phyloP scores from a whole-genome alignment of 2,329 filamentous ascomycete genomes.

The Apiospora saccharicola region DNA sequence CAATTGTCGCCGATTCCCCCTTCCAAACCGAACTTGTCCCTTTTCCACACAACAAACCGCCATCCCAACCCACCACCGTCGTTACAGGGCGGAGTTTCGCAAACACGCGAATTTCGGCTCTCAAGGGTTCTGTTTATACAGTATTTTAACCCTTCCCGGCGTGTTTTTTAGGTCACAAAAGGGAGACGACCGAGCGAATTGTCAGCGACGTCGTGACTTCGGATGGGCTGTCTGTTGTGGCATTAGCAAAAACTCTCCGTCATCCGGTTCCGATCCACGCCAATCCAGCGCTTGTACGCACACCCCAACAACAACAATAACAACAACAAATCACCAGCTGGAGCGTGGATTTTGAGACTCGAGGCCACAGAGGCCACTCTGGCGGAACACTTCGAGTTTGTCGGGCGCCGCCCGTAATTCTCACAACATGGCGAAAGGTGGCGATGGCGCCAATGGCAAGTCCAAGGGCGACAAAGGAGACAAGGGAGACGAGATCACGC shows the following conservation, averaged over 20 bases:
- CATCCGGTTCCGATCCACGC: conserved; percentile 7
- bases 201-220: conserved; percentile 20
- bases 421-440: conserved; percentile 45
- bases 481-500: conserved; percentile 54
- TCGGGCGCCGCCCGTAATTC: conserved; percentile 52
- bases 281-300: conserved; percentile 9
- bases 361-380: conserved; percentile 47
- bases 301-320: conserved; percentile 22
- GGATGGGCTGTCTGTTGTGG: conserved; percentile 20
- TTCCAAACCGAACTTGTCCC: conserved; percentile 13
- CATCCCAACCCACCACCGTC: conserved; percentile 10
- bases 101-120: conserved; percentile 11
- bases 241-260: conserved; percentile 5
- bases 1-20: conserved; percentile 19
- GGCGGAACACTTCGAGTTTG: conserved; percentile 50
- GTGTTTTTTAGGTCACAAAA: background rate
- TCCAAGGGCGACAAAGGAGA: conserved; percentile 31
- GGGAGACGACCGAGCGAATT: conserved; percentile 15
- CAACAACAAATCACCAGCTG: conserved; percentile 4
- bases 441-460: conserved; percentile 35
- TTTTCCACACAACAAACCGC: conserved; percentile 21
- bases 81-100: conserved; percentile 17
- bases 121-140: conserved; percentile 8
- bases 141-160: background rate
- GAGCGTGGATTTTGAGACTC: conserved; percentile 23